A percentile compares a stretch with the other conserved stretches of the same genome.
Conservation (phyloP, 1,284 basidiomycete genomes). For the Leccinum fuscescens region DNA sequence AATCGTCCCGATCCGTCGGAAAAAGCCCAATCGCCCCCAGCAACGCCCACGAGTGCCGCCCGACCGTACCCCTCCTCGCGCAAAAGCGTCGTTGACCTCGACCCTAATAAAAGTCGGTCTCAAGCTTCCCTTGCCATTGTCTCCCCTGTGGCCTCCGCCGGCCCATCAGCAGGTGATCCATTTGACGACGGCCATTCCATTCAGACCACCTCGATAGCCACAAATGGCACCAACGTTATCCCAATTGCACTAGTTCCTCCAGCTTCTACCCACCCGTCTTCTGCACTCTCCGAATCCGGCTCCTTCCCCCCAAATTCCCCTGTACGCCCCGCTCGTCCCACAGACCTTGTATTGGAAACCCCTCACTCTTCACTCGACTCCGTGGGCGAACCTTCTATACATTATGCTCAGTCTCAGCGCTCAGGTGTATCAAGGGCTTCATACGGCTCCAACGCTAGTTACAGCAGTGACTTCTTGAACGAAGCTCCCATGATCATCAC, state of each 20-base stretch:
- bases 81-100: conserved; percentile 55
- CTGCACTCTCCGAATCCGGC: conserved; percentile 25
- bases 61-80: conserved; percentile 47
- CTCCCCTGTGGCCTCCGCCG: conserved; percentile 21
- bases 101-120: conserved; percentile 40
- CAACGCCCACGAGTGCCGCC: conserved; percentile 37
- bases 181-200: conserved; percentile 75
- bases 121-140: conserved; percentile 35
- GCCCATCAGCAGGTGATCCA: conserved; percentile 52
- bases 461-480: conserved; percentile 71
- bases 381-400: conserved; percentile 37
- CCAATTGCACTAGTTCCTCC: conserved; percentile 78
- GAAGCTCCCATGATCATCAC: conserved; percentile 81
- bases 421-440: conserved; percentile 65
- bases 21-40: conserved; percentile 40
- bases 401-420: conserved; percentile 50
- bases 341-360: conserved; percentile 58
- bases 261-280: conserved; percentile 38
- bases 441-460: conserved; percentile 71
- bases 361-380: conserved; percentile 59
- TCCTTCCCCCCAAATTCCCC: conserved; percentile 42
- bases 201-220: conserved; percentile 66
- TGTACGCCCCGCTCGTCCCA: conserved; percentile 59
- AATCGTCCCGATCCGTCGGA: conserved; percentile 75
- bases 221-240: conserved; percentile 78